Evolutionary conservation across 768 basidiomycete species (phyloP).

Genomic region (Boletus rufocinnamomeus): DNA sequence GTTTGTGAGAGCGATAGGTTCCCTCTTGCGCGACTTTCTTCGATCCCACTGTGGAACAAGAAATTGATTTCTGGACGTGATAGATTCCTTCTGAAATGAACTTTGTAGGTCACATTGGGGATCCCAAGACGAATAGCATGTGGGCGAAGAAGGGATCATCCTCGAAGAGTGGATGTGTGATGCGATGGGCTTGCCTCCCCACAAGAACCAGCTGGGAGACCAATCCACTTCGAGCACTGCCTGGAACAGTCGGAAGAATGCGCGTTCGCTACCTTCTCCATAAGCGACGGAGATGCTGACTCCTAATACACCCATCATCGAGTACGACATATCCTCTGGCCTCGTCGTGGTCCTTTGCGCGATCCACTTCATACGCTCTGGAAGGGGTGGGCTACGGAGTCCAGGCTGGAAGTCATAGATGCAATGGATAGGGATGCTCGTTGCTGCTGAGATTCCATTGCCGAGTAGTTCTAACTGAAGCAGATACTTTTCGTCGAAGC

Average conservation of each 20-base stretch:
- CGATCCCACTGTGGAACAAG: background rate
- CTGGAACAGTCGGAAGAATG: background rate
- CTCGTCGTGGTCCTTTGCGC: constrained; percentile 16
- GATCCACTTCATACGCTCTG: constrained; percentile 19
- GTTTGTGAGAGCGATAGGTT: background rate
- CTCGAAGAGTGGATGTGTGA: background rate
- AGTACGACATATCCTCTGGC: constrained; percentile 22
- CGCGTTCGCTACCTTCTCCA: background rate
- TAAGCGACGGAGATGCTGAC: background rate
- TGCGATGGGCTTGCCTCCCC: background rate
- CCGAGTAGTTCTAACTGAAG: background rate
- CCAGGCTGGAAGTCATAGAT: constrained; percentile 3
- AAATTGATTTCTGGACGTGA: background rate
- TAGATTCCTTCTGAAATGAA: background rate
- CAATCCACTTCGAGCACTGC: too few species aligned
- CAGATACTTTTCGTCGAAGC: background rate
- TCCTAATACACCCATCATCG: background rate
- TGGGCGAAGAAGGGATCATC: background rate
- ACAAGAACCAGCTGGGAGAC: background rate
- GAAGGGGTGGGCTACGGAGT: background rate
- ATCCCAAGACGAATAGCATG: background rate
- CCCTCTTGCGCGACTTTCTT: background rate
- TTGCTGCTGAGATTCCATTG: background rate
- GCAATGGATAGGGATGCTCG: background rate
- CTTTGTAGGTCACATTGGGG: background rate